A percentile compares a stretch with the other conserved stretches of the same genome.
phyloP scores from a whole-genome alignment of 2,329 filamentous ascomycete species.

The Zalaria obscura region DNA sequence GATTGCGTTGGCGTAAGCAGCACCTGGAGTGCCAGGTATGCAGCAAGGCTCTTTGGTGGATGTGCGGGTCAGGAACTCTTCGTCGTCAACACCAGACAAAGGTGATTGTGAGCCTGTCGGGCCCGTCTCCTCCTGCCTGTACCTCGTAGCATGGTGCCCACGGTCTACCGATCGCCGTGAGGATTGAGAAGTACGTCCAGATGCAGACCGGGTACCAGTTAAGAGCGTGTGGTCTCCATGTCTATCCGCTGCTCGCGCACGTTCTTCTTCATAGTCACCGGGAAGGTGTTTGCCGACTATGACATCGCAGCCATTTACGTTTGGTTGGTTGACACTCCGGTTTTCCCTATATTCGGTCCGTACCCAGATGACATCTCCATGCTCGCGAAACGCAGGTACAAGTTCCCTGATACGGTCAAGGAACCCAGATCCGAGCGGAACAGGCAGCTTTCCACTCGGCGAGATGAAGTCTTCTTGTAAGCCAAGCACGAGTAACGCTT shows the following conservation, averaged over 20 bases:
- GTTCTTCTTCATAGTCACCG: too few relatives aligned
- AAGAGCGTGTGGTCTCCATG: too few relatives aligned
- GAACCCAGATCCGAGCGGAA: slow-evolving; percentile 49
- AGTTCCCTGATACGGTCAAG: slow-evolving; percentile 53
- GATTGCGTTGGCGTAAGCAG: slow-evolving; percentile 36
- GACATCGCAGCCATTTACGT: neutral
- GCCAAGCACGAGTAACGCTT: slow-evolving; percentile 70
- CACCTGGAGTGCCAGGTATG: slow-evolving; percentile 27
- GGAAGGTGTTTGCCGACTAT: neutral
- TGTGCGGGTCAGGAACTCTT: slow-evolving; percentile 28
- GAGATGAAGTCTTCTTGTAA: slow-evolving; percentile 82
- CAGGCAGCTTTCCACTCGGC: slow-evolving; percentile 50
- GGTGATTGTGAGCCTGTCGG: too few relatives aligned
- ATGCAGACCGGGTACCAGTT: too few relatives aligned
- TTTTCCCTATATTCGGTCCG: slow-evolving; percentile 49
- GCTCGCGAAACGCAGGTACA: slow-evolving; percentile 56
- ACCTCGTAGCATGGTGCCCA: too few relatives aligned
- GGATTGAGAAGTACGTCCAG: too few relatives aligned
- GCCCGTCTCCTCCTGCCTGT: too few relatives aligned
- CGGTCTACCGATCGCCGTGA: too few relatives aligned
- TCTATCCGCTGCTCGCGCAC: too few relatives aligned
- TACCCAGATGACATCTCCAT: slow-evolving; percentile 71
- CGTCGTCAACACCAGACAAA: slow-evolving; percentile 6
- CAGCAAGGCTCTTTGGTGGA: slow-evolving; percentile 26
- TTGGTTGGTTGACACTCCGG: slow-evolving; percentile 3